Base-by-base conservation (phyloP, 2,329 filamentous ascomycete genomes). In the Mariannaea sp. region DNA sequence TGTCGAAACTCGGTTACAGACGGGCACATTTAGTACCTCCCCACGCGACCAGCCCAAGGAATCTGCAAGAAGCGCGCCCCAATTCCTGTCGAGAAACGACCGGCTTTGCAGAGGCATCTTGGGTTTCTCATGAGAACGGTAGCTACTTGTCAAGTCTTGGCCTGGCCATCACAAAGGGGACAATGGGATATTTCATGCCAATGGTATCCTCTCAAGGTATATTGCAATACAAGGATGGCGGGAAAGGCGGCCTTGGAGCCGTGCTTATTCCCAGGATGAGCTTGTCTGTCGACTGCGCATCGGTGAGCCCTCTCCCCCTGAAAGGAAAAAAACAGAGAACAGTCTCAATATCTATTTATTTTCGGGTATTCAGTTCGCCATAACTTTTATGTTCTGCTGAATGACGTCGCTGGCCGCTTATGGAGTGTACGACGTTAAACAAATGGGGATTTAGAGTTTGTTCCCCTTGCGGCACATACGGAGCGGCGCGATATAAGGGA, bases 1-100 rank as follows among this genome's bases (percentile, higher is more conserved):
- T 49, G 44, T 41, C 30, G 27, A 45, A 40, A 39, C 55, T 65
- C 55, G 48, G 58, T 60, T 59, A 36, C 29, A 56, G 26, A 58
- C 32, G 12, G 26, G 12, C 12, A 29, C 29, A 32, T 12, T 10
- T n/a, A 54, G 42, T 45, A 33, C 39, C 39, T 35, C 22, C 39
- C 51, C 41, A 57, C 35, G 41, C 33, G 35, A 46, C 55, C 44
- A 50, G 20, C 43, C 41, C 53, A 43, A 35, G 46, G 36, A 44
- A 39, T 49, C 29, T 50, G 46, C 53, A 54, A 56, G 45, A 27
- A 29, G 45, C 43, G 42, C 45, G 46, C 52, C 44, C 33, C 45
- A 47, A 19, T 48, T 42, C 30, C n/a, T n/a, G n/a, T n/a, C n/a
- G n/a, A n/a, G n/a, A n/a, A n/a, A n/a, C n/a, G n/a, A n/a, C n/a